Evolutionary conservation across 148 eudicot genomes (phyloP).

Genomic region (Nepenthes mirabilis): DNA sequence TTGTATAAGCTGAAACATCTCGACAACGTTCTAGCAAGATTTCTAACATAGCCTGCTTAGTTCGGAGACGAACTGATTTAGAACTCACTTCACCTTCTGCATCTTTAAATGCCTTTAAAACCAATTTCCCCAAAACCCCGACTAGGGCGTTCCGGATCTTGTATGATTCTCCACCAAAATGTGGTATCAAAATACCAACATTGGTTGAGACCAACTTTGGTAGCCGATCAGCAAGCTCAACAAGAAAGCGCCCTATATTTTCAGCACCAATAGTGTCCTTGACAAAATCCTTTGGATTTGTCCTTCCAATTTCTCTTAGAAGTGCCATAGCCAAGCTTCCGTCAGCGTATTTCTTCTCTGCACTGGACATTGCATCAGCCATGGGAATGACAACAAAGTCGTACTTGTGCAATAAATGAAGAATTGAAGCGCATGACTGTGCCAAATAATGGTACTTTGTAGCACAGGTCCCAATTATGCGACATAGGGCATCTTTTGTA

Average conservation of each 20-base stretch:
- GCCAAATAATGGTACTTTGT: slow-evolving; percentile 78
- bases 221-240: slow-evolving; percentile 74
- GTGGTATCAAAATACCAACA: slow-evolving; percentile 82
- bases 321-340: slow-evolving; percentile 75
- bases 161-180: slow-evolving; percentile 94
- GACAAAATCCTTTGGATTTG: slow-evolving; percentile 70
- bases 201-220: slow-evolving; percentile 82
- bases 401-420: slow-evolving; percentile 79
- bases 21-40: slow-evolving; percentile 83
- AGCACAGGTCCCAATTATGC: slow-evolving; percentile 77
- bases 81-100: slow-evolving; percentile 83
- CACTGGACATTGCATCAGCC: slow-evolving; percentile 78
- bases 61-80: slow-evolving; percentile 71
- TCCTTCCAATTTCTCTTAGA: slow-evolving; percentile 77
- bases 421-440: slow-evolving; percentile 79
- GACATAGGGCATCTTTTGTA: slow-evolving; percentile 72
- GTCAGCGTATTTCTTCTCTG: slow-evolving; percentile 79
- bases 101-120: slow-evolving; percentile 78
- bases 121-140: slow-evolving; percentile 79
- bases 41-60: slow-evolving; percentile 97
- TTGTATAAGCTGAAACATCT: slow-evolving; percentile 92
- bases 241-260: slow-evolving; percentile 87
- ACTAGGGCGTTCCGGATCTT: slow-evolving; percentile 95
- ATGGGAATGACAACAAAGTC: slow-evolving; percentile 65
- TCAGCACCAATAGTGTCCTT: slow-evolving; percentile 89